phyloP scores from a whole-genome alignment of 352 stramenopile genomes.

The Globisporangium sylvaticum region DNA sequence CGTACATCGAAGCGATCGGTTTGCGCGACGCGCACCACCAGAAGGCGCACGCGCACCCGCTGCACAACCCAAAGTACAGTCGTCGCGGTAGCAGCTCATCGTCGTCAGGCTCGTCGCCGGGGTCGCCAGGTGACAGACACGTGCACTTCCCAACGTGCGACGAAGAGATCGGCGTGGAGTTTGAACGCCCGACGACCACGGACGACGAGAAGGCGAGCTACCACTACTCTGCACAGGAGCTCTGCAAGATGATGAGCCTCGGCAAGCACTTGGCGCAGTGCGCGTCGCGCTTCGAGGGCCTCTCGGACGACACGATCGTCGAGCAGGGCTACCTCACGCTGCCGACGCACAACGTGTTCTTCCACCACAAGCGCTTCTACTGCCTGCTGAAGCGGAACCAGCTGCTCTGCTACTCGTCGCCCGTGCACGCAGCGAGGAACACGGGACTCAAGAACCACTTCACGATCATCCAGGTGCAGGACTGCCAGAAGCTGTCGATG shows the following conservation, averaged over 20 bases:
- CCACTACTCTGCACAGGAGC: conserved; percentile 54
- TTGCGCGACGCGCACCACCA: conserved; percentile 28
- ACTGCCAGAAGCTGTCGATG: conserved; percentile 48
- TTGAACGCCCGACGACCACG: conserved; percentile 33
- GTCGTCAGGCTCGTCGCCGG: neutral
- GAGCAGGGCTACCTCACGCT: conserved; percentile 65
- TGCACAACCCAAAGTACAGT: neutral
- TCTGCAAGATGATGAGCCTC: conserved; percentile 45
- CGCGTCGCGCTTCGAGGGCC: conserved; percentile 41
- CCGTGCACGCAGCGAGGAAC: conserved; percentile 43
- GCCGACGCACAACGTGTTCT: conserved; percentile 45
- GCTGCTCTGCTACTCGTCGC: conserved; percentile 45
- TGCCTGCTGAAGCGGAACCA: conserved; percentile 51
- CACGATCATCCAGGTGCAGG: conserved; percentile 52
- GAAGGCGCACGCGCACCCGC: neutral
- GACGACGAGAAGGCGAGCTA: conserved; percentile 47
- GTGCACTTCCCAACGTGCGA: conserved; percentile 43
- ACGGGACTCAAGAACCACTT: conserved; percentile 43
- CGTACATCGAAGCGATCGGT: conserved; percentile 49
- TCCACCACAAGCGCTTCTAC: conserved; percentile 64
- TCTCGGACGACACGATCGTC: conserved; percentile 59
- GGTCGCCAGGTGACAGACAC: conserved; percentile 20
- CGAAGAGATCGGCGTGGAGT: conserved; percentile 31
- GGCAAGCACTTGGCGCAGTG: conserved; percentile 45
- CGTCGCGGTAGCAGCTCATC: conserved; percentile 6